Evolutionary conservation across 768 basidiomycete species (phyloP).

Genomic region (Naematelia aurantialba): DNA sequence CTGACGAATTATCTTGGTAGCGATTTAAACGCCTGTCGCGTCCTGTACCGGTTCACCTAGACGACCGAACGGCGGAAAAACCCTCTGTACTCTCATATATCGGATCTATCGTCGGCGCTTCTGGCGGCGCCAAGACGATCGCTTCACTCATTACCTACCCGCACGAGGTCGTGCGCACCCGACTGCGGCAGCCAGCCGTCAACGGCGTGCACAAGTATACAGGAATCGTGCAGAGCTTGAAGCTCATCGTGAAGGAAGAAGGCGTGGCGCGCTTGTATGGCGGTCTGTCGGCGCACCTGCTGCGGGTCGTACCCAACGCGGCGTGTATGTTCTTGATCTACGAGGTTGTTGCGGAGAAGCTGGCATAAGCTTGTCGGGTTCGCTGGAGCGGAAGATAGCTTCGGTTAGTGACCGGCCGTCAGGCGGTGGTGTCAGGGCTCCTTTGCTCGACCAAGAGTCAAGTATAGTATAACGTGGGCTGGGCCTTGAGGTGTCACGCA

Average conservation of each 20-base stretch:
- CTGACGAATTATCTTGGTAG: too few species aligned
- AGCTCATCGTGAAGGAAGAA: conserved; percentile 82
- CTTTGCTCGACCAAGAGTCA: too few species aligned
- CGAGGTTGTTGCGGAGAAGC: conserved; percentile 58
- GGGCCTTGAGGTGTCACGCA: too few species aligned
- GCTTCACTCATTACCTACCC: conserved; percentile 96
- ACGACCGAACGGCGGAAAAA: conserved; percentile 4
- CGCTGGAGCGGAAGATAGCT: conserved; percentile 6
- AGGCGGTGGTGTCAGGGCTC: too few species aligned
- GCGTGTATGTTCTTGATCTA: conserved; percentile 96
- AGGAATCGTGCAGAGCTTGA: conserved; percentile 77
- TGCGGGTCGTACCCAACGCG: conserved; percentile 96
- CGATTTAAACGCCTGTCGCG: conserved; percentile 74
- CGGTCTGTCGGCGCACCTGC: conserved; percentile 87
- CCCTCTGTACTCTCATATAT: conserved; percentile 29
- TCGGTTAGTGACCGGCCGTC: too few species aligned
- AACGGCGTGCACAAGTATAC: conserved; percentile 78
- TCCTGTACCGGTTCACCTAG: too few species aligned
- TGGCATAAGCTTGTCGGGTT: conserved; percentile 21
- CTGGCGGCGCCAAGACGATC: conserved; percentile 87
- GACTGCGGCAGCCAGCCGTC: conserved; percentile 75
- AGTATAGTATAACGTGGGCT: too few species aligned
- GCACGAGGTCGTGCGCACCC: conserved; percentile 92
- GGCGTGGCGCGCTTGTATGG: conserved; percentile 77
- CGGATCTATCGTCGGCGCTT: conserved; percentile 70